These are phyloP conservation scores for Vitis cinerea DNA, from an alignment of 164 flowering plant genomes.

Conservation along the genomic window DNA sequence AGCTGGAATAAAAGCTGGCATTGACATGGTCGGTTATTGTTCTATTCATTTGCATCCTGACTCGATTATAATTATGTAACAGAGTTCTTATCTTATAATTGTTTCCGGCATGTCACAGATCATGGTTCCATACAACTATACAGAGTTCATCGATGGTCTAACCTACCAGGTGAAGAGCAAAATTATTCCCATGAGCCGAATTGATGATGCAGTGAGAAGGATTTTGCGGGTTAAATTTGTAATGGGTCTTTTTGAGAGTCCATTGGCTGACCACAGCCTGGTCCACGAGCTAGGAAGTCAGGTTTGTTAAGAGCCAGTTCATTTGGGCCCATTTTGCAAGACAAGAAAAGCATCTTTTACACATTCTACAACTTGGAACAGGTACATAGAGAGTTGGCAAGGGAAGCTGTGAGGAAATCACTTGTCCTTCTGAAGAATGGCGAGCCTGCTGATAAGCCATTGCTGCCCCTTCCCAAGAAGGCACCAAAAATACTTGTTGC, in stretches of 20 bases:
- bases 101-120: slow-evolving; percentile 22
- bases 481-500: slow-evolving; percentile 33
- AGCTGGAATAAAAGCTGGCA: slow-evolving; percentile 26
- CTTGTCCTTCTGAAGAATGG: slow-evolving; percentile 31
- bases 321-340: background rate
- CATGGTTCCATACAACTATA: slow-evolving; percentile 38
- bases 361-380: background rate
- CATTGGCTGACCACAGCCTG: slow-evolving; percentile 27
- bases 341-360: background rate
- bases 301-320: slow-evolving; percentile 7
- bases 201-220: slow-evolving; percentile 45
- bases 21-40: slow-evolving; percentile 23
- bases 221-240: slow-evolving; percentile 30
- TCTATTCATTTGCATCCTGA: background rate
- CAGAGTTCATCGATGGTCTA: slow-evolving; percentile 34
- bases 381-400: slow-evolving; percentile 32
- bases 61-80: background rate
- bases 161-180: slow-evolving; percentile 22
- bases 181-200: slow-evolving; percentile 32
- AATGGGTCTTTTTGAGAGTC: slow-evolving; percentile 30
- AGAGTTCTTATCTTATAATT: background rate
- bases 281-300: slow-evolving; percentile 27
- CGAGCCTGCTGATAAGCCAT: slow-evolving; percentile 17
- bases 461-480: slow-evolving; percentile 33
- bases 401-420: slow-evolving; percentile 38